Conservation (phyloP, 768 basidiomycete species). For the Boletus eberwhitei region DNA sequence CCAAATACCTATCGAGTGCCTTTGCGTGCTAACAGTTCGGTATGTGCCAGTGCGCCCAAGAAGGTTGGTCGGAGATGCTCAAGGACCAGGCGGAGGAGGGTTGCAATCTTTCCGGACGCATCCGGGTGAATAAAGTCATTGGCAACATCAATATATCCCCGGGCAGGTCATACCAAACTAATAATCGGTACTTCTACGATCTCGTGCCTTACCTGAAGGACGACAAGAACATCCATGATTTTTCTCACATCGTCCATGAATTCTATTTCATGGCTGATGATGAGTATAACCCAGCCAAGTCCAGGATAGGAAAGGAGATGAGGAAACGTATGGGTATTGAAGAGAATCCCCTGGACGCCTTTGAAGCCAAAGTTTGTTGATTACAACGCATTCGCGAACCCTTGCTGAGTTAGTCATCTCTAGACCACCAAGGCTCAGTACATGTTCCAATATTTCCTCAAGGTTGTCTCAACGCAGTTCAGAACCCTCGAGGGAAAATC, state of each 20-base stretch:
- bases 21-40: not conserved
- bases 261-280: conserved; percentile 80
- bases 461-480: conserved; percentile 96
- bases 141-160: conserved; percentile 95
- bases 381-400: not conserved
- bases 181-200: conserved; percentile 74
- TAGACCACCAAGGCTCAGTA: conserved; percentile 79
- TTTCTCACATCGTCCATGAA: conserved; percentile 81
- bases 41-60: conserved; percentile 70
- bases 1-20: not conserved
- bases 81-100: conserved; percentile 91
- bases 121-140: conserved; percentile 95
- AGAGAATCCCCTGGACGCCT: conserved; percentile 73
- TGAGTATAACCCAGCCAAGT: conserved; percentile 71
- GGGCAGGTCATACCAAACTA: conserved; percentile 91
- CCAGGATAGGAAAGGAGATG: conserved; percentile 57
- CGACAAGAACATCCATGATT: conserved; percentile 87
- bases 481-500: conserved; percentile 71
- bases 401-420: not conserved
- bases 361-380: conserved; percentile 51
- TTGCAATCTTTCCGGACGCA: conserved; percentile 87
- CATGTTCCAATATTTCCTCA: conserved; percentile 99
- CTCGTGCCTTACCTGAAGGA: conserved; percentile 93
- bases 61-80: conserved; percentile 94
- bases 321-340: conserved; percentile 70